These are phyloP conservation scores for Chaetoscypha palmicola DNA, from an alignment of 2,329 filamentous ascomycete species.

Conservation along the genomic window DNA sequence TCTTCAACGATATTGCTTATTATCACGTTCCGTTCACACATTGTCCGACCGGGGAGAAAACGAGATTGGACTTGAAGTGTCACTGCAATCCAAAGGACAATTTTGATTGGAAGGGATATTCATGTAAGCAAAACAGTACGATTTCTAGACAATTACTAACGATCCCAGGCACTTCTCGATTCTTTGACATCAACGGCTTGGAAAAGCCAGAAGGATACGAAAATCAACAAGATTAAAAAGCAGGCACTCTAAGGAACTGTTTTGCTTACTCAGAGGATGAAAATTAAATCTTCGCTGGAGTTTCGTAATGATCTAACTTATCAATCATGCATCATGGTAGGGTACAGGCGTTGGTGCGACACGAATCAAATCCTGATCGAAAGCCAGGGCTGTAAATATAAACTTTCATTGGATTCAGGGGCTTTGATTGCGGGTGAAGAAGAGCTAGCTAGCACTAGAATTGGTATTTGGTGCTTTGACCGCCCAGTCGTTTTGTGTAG, in stretches of 20 bases:
- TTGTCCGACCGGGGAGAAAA: conserved; percentile 86
- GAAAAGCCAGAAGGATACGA: conserved; percentile 83
- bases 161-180: conserved; percentile 72
- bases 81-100: conserved; percentile 94
- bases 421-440: background rate
- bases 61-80: conserved; percentile 77
- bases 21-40: conserved; percentile 98
- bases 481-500: too few relatives aligned
- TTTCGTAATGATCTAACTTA: background rate
- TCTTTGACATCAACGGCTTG: conserved; percentile 74
- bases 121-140: conserved; percentile 58
- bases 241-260: background rate
- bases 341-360: conserved; percentile 11
- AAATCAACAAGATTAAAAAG: conserved; percentile 49
- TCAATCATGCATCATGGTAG: conserved; percentile 1
- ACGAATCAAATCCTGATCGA: conserved; percentile 1
- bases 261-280: background rate
- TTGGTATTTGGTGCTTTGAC: too few relatives aligned
- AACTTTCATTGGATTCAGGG: background rate
- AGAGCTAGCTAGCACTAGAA: conserved; percentile 3
- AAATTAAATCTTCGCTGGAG: too few relatives aligned
- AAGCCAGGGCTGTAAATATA: background rate
- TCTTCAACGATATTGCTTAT: conserved; percentile 98
- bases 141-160: too few relatives aligned
- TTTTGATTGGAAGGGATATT: conserved; percentile 99